Conservation (phyloP, 2,329 filamentous ascomycete genomes). For the Aspergillus sp. region DNA sequence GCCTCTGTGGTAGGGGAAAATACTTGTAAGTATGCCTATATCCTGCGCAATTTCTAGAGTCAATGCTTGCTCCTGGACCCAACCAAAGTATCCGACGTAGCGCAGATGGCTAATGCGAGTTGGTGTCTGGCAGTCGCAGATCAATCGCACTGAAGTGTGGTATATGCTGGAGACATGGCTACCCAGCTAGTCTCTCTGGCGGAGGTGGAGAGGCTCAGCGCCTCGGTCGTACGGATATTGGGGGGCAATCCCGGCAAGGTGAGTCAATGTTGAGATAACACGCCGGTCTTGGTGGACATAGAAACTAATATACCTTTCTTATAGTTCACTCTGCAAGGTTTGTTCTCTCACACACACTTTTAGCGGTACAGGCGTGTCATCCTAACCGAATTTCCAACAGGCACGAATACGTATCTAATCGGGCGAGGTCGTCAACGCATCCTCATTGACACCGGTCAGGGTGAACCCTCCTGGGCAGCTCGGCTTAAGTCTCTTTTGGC, state of each 20-base stretch:
- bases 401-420: conserved; percentile 93
- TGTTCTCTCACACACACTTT: neutral
- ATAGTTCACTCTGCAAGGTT: conserved; percentile 62
- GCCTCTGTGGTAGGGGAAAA: neutral
- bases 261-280: conserved; percentile 4
- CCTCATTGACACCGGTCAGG: conserved; percentile 89
- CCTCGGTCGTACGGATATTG: conserved; percentile 77
- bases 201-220: conserved; percentile 75
- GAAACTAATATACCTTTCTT: neutral
- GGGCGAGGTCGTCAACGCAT: conserved; percentile 73
- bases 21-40: neutral
- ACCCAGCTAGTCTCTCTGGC: conserved; percentile 65
- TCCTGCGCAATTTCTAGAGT: neutral
- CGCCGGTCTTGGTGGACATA: neutral
- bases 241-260: conserved; percentile 89
- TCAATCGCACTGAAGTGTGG: neutral
- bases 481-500: conserved; percentile 65
- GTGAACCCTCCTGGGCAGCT: conserved; percentile 70
- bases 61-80: neutral
- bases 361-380: neutral
- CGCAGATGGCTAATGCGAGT: neutral
- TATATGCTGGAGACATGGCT: conserved; percentile 52
- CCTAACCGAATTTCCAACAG: conserved; percentile 32
- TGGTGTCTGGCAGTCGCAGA: neutral
- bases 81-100: neutral